Base-by-base conservation (phyloP, 805 yeast genomes). In the Zygotorulaspora danielsina region DNA sequence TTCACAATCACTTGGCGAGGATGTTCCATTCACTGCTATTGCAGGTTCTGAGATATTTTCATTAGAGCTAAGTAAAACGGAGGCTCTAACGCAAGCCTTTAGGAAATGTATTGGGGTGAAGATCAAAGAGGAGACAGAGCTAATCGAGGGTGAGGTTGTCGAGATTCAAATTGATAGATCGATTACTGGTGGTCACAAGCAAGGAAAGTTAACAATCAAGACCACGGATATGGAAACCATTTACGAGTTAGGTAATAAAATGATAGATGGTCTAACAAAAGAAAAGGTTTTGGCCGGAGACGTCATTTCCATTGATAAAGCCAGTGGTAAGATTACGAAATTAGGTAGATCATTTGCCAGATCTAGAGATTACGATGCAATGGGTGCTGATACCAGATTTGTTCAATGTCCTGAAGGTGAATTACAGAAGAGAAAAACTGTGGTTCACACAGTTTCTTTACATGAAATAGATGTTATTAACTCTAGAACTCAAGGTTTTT, bases 391-490 rank as follows among this genome's bases (percentile, higher is more conserved):
- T 49, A 89, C 96, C 35, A 89, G 88, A 65, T 93, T 93, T 63
- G 96, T 93, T 42, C 97, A 93, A 66, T 84, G 96, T 61, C 99
- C 99, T 27, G 97, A 93, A 63, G 99, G 99, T 41, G 99, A 93
- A 70, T 77, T 93, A 58, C 98, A 93, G 69, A 85, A 86, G 60
- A 80, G 97, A 57, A 87, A 86, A 60, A 94, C 88, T 59, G 95
- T 88, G 24, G 96, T 89, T 24, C 99, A 93, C 66, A 94, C 96
- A 1, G 97, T 93, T n/a, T 86, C 97, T 2, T 72, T 93, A 52
- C 97, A 93, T 67, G 99, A 93, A 65, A 85, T 93, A 53, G 99
- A 93, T 66, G 96, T 90, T 38, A 94, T 94, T 61, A 93, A 93
- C 67, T 88, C 97, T 11, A 81, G 96, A 63, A 89, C 96, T 13